Percentiles rank a stretch among this genome's conserved stretches.
Evolutionary conservation across 2,329 filamentous ascomycete species (phyloP).

Genomic region (Sporothrix humicola): DNA sequence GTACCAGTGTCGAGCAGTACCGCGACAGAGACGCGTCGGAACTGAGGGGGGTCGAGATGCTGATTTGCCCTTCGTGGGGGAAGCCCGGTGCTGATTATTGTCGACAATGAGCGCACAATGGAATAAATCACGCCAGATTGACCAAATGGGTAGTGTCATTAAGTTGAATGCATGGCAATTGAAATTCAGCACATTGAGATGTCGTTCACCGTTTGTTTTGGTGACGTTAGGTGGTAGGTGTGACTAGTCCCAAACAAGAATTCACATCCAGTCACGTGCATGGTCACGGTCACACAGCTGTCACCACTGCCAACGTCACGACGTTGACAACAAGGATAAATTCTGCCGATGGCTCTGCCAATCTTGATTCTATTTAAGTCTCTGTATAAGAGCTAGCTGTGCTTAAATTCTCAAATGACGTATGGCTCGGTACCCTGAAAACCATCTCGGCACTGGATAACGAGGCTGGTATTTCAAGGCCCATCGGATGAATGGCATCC

Average conservation of each 20-base stretch:
- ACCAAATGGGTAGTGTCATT: no score
- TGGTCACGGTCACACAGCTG: neutral
- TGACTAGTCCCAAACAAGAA: constrained; percentile 15
- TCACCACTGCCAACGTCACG: neutral
- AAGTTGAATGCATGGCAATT: neutral
- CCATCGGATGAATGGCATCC: constrained; percentile 10
- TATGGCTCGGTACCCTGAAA: neutral
- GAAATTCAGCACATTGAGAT: neutral
- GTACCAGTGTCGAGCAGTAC: neutral
- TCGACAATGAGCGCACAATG: no score
- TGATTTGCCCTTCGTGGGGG: neutral
- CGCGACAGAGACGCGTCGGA: constrained; percentile 13
- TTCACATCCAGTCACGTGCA: neutral
- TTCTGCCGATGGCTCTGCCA: neutral
- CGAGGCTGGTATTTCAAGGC: neutral
- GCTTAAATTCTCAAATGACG: neutral
- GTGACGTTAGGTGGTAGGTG: neutral
- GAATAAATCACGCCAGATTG: no score
- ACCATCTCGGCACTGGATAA: neutral
- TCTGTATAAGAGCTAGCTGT: neutral
- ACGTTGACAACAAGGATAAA: neutral
- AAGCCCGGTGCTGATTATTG: no score
- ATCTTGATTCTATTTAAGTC: neutral
- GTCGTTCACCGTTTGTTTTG: constrained; percentile 18
- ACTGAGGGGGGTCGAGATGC: neutral